Percentiles rank a stretch among this genome's conserved stretches.
Conservation (phyloP, 768 basidiomycete genomes). For the Psilocybe cyanescens region DNA sequence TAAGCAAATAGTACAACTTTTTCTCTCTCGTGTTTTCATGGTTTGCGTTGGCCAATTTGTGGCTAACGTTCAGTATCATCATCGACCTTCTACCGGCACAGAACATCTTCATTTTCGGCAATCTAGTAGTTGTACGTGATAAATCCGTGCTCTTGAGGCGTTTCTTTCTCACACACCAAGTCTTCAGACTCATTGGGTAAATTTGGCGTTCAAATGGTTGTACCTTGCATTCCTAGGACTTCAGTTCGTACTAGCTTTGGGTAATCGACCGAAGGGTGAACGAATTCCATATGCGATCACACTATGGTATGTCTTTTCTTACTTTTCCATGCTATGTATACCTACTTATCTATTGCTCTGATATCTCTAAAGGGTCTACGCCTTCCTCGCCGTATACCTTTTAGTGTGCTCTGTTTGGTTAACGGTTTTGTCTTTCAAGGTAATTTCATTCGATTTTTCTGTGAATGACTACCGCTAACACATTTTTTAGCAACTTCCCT, state of each 20-base stretch:
- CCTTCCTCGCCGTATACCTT: slow-evolving; percentile 81
- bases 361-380: slow-evolving; percentile 68
- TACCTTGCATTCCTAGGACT: slow-evolving; percentile 86
- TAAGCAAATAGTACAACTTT: slow-evolving; percentile 71
- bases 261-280: slow-evolving; percentile 90
- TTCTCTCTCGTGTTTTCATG: slow-evolving; percentile 88
- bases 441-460: slow-evolving; percentile 32
- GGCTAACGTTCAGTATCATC: slow-evolving; percentile 96
- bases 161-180: neutral
- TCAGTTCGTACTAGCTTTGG: slow-evolving; percentile 66
- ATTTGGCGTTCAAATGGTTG: slow-evolving; percentile 81
- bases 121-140: slow-evolving; percentile 59
- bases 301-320: slow-evolving; percentile 55
- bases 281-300: slow-evolving; percentile 71
- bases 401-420: slow-evolving; percentile 87
- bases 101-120: slow-evolving; percentile 72
- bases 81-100: slow-evolving; percentile 78
- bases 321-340: neutral
- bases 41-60: slow-evolving; percentile 92
- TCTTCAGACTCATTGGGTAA: slow-evolving; percentile 85
- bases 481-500: slow-evolving; percentile 34
- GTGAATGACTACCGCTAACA: neutral
- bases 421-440: slow-evolving; percentile 79
- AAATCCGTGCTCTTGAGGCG: neutral
- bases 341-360: neutral